Conservation (phyloP, 2,329 filamentous ascomycete species). For the Alternaria sp. region DNA sequence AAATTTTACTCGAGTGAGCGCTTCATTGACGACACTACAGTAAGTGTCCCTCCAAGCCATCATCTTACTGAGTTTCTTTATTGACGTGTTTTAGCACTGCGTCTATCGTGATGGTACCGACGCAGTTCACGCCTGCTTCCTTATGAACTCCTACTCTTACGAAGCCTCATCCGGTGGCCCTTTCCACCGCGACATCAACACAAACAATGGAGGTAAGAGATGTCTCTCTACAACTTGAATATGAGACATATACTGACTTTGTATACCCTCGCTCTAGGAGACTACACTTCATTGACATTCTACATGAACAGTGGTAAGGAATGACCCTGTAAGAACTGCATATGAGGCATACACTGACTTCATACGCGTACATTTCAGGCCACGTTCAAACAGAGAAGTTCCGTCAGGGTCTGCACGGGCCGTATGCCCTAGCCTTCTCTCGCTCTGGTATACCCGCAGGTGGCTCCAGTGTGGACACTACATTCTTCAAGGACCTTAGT, state of each 20-base stretch:
- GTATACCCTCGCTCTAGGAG: conserved; percentile 5
- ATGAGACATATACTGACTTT: too few species aligned
- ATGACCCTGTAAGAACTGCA: neutral
- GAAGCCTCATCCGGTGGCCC: conserved; percentile 72
- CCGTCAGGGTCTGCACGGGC: conserved; percentile 71
- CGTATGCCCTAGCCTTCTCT: conserved; percentile 69
- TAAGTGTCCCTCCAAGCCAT: neutral
- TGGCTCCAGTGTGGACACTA: conserved; percentile 57
- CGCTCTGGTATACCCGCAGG: conserved; percentile 63
- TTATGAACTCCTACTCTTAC: conserved; percentile 63
- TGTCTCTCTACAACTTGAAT: too few species aligned
- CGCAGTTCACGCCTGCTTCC: conserved; percentile 67
- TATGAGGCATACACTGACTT: conserved; percentile 63
- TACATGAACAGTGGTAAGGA: conserved; percentile 68
- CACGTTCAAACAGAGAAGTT: conserved; percentile 66
- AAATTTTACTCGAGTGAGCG: conserved; percentile 63
- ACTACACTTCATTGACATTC: conserved; percentile 67
- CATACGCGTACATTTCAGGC: conserved; percentile 70
- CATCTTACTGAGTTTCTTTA: conserved; percentile 52
- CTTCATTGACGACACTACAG: neutral
- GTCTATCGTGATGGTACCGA: conserved; percentile 59
- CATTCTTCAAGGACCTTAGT: conserved; percentile 67
- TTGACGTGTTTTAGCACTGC: conserved; percentile 58
- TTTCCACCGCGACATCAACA: conserved; percentile 69
- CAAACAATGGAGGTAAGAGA: conserved; percentile 65